Evolutionary conservation across 2,329 filamentous ascomycete species (phyloP), one percentile per base, ranked within the genome.

Genomic region (Aspergillus flavus): DNA sequence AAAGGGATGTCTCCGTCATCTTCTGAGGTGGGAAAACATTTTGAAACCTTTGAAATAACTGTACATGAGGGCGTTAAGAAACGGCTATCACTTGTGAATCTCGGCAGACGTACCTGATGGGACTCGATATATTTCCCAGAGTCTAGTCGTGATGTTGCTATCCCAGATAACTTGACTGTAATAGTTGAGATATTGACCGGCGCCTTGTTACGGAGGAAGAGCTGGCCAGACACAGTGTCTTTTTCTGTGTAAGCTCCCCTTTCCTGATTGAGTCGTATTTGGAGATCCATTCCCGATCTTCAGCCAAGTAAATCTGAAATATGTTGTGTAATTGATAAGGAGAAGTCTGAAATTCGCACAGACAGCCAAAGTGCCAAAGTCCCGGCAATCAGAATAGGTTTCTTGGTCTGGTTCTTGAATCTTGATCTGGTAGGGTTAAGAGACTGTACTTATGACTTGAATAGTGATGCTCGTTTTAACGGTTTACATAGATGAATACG

Each of bases 201-300:
- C 7, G 48, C 52, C 14, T 54, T 59, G 23, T 34, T 66, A 12
- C 55, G 43, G 30, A 70, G 59, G 14, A 69, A 55, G 12, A 70
- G 30, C 10, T 64, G 56, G 14, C 68, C 68, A 11, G 66, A 66
- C 19, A 70, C 54, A 16, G 34, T 58, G 45, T 68, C 65, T 41
- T 57, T 56, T 21, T 58, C 54, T 1, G 61, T 64, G 34, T 67
- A 69, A 30, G 50, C 45, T 10, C 62, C 21, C 16, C 61, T 53
- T 23, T 50, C 43, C 32, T 46, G 64, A 39, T 57, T 48, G 12
- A 66, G 61, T 19, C 55, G 58, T 28, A 68, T 54, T 4, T 46
- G 61, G 6, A 66, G 30, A n/a, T 68, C 61, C 60, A 66, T 63
- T 16, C 32, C 10, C 19, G 10, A n/a, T 36, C 4, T 23, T 36